Conservation (phyloP, 2,329 filamentous ascomycete species). For the Dryadomyces quercivorus region DNA sequence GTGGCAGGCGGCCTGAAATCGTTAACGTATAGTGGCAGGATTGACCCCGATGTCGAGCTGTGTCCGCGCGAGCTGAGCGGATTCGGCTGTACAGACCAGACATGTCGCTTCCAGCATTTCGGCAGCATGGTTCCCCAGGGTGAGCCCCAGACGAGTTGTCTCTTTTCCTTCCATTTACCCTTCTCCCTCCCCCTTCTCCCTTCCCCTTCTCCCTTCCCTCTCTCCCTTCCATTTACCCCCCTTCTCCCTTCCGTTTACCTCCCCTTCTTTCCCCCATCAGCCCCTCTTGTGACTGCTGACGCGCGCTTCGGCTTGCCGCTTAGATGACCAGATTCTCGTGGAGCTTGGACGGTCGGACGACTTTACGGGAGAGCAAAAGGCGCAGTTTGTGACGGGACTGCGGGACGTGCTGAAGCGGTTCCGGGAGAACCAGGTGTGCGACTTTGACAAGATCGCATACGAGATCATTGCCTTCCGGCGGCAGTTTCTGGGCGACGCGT, state of each 20-base stretch:
- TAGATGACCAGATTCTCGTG: constrained; percentile 63
- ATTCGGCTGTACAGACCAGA: constrained; percentile 54
- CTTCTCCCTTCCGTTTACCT: constrained; percentile 9
- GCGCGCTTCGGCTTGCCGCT: constrained; percentile 15
- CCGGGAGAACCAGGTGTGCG: constrained; percentile 45
- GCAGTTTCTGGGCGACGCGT: constrained; percentile 50
- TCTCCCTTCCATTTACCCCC: constrained; percentile 12
- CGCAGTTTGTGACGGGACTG: constrained; percentile 50
- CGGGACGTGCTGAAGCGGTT: constrained; percentile 47
- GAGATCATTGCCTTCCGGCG: constrained; percentile 56
- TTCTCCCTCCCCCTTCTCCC: constrained; percentile 25
- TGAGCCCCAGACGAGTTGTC: constrained; percentile 39
- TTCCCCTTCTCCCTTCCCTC: constrained; percentile 22
- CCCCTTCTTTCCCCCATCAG: constrained; percentile 25
- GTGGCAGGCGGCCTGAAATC: constrained; percentile 73
- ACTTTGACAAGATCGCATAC: constrained; percentile 54
- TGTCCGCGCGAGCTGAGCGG: constrained; percentile 66
- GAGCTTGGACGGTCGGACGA: constrained; percentile 57
- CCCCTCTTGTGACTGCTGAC: constrained; percentile 36
- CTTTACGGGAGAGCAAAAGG: constrained; percentile 47
- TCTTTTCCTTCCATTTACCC: constrained; percentile 7
- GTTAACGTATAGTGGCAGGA: constrained; percentile 85
- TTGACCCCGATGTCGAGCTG: constrained; percentile 60
- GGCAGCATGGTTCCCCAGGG: constrained; percentile 57
- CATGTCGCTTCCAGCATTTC: constrained; percentile 74